A percentile compares a stretch with the other conserved stretches of the same genome.
Conservation (phyloP, 106 monocot species). For the Platanthera zijinensis region DNA sequence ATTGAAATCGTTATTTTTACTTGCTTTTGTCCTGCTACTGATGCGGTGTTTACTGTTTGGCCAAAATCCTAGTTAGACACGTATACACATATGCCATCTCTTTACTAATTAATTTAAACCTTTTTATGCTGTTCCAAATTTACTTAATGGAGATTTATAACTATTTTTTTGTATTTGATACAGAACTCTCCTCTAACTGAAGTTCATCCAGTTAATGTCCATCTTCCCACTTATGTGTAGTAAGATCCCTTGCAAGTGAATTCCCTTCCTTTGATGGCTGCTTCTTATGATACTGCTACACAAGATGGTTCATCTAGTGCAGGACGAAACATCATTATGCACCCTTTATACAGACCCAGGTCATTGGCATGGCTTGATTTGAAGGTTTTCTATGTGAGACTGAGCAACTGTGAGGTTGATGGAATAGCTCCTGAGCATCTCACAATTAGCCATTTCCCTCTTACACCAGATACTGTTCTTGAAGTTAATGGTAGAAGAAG, state of each 20-base stretch:
- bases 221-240: not conserved
- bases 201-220: not conserved
- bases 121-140: no score
- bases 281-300: not conserved
- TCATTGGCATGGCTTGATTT: slow-evolving; percentile 40
- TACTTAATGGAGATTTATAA: not conserved
- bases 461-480: slow-evolving; percentile 18
- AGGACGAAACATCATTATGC: slow-evolving; percentile 18
- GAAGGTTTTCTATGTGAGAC: slow-evolving; percentile 73
- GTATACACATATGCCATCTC: not conserved
- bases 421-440: slow-evolving; percentile 38
- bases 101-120: not conserved
- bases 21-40: not conserved
- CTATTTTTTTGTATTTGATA: not conserved
- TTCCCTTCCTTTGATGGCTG: not conserved
- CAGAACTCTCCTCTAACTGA: not conserved
- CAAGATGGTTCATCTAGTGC: not conserved
- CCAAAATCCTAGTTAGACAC: not conserved
- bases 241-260: not conserved
- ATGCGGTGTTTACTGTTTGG: not conserved
- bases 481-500: slow-evolving; percentile 54
- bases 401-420: slow-evolving; percentile 40
- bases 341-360: slow-evolving; percentile 24
- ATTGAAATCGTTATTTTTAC: not conserved
- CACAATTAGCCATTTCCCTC: slow-evolving; percentile 48